Evolutionary conservation across 2,329 filamentous ascomycete species (phyloP).

Genomic region (Byssochlamys sp.): DNA sequence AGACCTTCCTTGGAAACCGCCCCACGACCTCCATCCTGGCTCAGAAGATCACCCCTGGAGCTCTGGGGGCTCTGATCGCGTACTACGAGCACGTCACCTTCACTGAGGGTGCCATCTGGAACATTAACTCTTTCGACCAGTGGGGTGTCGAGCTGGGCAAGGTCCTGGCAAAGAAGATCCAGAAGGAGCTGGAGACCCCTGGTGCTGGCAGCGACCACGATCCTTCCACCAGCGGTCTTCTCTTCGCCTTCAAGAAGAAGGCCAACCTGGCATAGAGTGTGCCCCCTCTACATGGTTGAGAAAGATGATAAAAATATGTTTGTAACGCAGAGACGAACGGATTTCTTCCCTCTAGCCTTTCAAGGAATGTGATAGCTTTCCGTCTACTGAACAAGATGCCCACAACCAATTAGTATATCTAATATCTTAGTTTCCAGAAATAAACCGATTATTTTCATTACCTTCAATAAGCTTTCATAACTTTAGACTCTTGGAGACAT

Average conservation of each 20-base stretch:
- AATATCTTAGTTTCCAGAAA: not conserved
- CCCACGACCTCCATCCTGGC: conserved; percentile 92
- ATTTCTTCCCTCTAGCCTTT: not conserved
- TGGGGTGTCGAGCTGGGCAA: conserved; percentile 99
- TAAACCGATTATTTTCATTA: not conserved
- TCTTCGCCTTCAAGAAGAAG: conserved; percentile 85
- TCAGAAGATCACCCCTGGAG: conserved; percentile 84
- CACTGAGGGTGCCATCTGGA: conserved; percentile 94
- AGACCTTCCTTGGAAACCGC: conserved; percentile 96
- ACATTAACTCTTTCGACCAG: conserved; percentile 99
- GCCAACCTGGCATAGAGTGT: conserved; percentile 34
- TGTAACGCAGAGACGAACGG: conserved; percentile 5
- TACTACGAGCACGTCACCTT: conserved; percentile 99
- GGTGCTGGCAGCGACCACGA: conserved; percentile 69
- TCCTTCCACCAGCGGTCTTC: conserved; percentile 74
- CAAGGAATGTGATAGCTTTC: not conserved
- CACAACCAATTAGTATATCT: not conserved
- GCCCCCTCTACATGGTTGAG: conserved; percentile 1
- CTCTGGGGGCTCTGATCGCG: conserved; percentile 87
- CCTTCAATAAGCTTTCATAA: not conserved
- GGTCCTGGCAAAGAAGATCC: conserved; percentile 85
- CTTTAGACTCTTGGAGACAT: not conserved
- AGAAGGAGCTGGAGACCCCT: conserved; percentile 68
- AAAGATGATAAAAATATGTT: conserved; percentile 9
- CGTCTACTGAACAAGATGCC: not conserved